phyloP scores from a whole-genome alignment of 2,329 filamentous ascomycete species.

The Chaetomiaceae sp. region DNA sequence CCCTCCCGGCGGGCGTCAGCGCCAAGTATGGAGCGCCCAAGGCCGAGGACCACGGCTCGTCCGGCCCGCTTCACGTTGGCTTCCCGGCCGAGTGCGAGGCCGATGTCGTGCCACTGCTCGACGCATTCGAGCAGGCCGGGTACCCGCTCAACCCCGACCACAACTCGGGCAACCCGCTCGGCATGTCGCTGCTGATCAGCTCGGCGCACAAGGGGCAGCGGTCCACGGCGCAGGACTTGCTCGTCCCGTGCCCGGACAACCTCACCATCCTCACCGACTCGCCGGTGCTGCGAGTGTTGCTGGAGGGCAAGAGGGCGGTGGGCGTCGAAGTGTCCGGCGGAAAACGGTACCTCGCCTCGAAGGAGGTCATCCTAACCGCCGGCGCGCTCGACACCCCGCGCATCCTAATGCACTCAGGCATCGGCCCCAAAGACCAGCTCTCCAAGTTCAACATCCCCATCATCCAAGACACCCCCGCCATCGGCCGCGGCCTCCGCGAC shows the following conservation, averaged over 20 bases:
- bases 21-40: conserved; percentile 45
- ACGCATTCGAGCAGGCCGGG: conserved; percentile 46
- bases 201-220: conserved; percentile 46
- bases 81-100: conserved; percentile 47
- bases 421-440: conserved; percentile 37
- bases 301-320: conserved; percentile 12
- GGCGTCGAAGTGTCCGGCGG: conserved; percentile 18
- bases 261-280: conserved; percentile 48
- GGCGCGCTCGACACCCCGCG: conserved; percentile 40
- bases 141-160: conserved; percentile 49
- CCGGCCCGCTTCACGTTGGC: conserved; percentile 45
- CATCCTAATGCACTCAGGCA: conserved; percentile 44
- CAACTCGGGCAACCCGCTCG: conserved; percentile 56
- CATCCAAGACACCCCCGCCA: conserved; percentile 32
- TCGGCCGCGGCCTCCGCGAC: conserved; percentile 40
- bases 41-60: conserved; percentile 43
- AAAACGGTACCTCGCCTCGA: conserved; percentile 29
- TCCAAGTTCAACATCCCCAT: conserved; percentile 34
- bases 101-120: conserved; percentile 42
- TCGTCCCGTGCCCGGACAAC: conserved; percentile 43
- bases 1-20: conserved; percentile 35
- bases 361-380: conserved; percentile 42
- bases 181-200: conserved; percentile 47
- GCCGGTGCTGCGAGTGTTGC: conserved; percentile 43
- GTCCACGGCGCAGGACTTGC: conserved; percentile 48